These are phyloP conservation scores for Persicaria tinctoria DNA, from an alignment of 148 eudicot species.

Conservation along the genomic window DNA sequence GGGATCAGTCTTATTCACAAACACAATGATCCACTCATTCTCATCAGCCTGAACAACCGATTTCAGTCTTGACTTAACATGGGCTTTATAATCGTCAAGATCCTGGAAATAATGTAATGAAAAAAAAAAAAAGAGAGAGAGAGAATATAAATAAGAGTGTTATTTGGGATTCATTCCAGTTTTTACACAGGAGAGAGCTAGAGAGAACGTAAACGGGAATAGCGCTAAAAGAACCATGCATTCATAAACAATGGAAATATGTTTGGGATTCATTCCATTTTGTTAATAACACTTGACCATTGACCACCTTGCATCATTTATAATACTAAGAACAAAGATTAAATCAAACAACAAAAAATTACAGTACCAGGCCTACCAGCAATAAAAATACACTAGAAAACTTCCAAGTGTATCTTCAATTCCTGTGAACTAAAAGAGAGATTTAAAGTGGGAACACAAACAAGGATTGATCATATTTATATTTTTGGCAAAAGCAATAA, in stretches of 20 bases:
- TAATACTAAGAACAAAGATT: no score
- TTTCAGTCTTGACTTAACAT: constrained; percentile 86
- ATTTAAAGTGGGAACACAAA: no score
- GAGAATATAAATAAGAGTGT: no score
- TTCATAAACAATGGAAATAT: background rate
- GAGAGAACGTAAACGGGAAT: background rate
- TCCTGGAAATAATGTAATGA: constrained; percentile 36
- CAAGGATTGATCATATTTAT: background rate
- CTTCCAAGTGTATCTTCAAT: background rate
- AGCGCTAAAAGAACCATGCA: background rate
- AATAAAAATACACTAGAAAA: no score
- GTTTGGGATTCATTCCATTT: background rate
- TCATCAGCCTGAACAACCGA: constrained; percentile 87
- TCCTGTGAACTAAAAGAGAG: background rate
- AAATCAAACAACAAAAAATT: no score
- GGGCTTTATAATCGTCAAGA: constrained; percentile 94
- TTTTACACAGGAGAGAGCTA: no score
- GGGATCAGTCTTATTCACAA: constrained; percentile 82
- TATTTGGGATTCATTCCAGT: no score
- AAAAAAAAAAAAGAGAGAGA: background rate
- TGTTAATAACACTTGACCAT: no score
- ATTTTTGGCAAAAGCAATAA: no score
- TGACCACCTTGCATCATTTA: no score
- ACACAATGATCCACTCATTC: constrained; percentile 91
- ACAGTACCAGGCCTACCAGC: no score